These are phyloP conservation scores for Cryphonectria nitschkei DNA, from an alignment of 2,329 filamentous ascomycete species.

Conservation along the genomic window DNA sequence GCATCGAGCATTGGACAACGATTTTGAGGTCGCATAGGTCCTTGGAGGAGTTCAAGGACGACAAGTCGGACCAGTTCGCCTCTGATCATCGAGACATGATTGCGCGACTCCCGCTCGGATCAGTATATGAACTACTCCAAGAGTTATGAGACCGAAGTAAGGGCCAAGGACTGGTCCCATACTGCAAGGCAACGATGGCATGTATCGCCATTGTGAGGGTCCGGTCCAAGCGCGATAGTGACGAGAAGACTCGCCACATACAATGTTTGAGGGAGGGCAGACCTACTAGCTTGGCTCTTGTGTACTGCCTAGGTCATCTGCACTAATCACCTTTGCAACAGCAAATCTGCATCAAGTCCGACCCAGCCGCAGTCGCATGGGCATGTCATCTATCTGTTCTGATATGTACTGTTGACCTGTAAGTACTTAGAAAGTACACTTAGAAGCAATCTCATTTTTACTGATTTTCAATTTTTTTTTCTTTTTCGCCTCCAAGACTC, in stretches of 20 bases:
- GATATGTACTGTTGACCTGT: neutral
- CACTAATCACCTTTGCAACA: too few relatives aligned
- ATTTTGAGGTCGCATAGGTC: slow-evolving; percentile 40
- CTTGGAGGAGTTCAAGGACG: slow-evolving; percentile 39
- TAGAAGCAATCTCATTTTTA: neutral
- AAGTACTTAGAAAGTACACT: neutral
- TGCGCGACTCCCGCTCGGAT: neutral
- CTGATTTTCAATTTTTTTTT: neutral
- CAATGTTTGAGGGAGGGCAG: neutral
- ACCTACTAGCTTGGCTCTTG: neutral
- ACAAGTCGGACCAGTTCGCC: neutral
- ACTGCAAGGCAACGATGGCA: neutral
- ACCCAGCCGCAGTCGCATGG: too few relatives aligned
- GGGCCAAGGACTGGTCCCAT: neutral
- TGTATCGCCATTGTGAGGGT: neutral
- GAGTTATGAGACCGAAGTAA: neutral
- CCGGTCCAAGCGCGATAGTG: neutral
- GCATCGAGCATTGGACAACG: slow-evolving; percentile 42
- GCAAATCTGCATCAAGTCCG: too few relatives aligned
- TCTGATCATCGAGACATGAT: neutral
- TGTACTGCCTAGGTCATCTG: neutral
- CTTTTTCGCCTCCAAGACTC: neutral
- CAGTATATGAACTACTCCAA: slow-evolving; percentile 1
- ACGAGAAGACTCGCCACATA: neutral
- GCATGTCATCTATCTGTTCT: too few relatives aligned